Base-by-base conservation (phyloP, 768 basidiomycete genomes). In the Leccinum variicolor region DNA sequence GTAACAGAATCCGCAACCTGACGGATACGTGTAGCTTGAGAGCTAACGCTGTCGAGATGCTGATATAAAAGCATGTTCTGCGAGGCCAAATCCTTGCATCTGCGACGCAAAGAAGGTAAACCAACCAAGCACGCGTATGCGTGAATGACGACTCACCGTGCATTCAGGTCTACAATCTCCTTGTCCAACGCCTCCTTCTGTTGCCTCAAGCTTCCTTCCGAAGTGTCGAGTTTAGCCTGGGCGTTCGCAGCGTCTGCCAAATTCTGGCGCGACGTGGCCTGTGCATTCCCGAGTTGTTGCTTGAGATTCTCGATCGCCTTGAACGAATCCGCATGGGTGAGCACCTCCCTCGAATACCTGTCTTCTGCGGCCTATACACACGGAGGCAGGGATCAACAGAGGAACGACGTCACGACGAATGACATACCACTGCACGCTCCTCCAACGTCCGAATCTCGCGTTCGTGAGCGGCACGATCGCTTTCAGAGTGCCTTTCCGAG, bases 311-410 rank as follows among this genome's bases (percentile, higher is more conserved):
- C 83, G 11, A 91, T 79, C 13, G 76, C 60, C 73, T 92, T 92
- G 78, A 94, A 88, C 0, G 89, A 81, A 21, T 93, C 92, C 0
- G 93, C 92, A 69, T 95, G 93, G 1, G 89, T 77, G 31, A 94
- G 75, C n/a, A 94, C 82, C 67, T 92, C 92, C 52, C 85, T 80
- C 5, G 86, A 81, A 63, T 94, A 94, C 54, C 86, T 83, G 52
- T 90, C 88, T 67, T 94, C 90, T 6, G 90, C 90, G 62, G 85
- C 80, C 82, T 86, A 60, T 9, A 53, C 33, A 29, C 8, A 23
- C 7, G 17, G 17, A 17, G 14, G 1, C 17, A 11, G 39, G 26
- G 3, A 4, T 67, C 2, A 55, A 50, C 34, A 29, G 21, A 50
- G 9, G 14, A 1, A 15, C n/a, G 17, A 15, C 17, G 26, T 46